Base-by-base conservation (phyloP, 495 filamentous ascomycete species). In the Xylaria nigripes region DNA sequence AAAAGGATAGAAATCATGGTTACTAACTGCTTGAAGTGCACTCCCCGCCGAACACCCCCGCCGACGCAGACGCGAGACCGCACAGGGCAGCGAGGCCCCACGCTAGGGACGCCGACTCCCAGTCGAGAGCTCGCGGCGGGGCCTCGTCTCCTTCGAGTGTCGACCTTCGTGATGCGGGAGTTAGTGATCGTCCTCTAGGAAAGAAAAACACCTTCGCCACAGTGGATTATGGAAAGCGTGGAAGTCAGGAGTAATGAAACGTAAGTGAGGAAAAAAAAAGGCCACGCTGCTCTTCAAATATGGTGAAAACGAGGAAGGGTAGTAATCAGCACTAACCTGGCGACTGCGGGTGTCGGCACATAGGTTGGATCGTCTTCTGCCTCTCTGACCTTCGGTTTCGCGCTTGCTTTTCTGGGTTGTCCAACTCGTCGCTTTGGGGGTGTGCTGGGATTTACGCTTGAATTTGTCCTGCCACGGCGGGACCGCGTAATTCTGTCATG, bases 41-140 rank as follows among this genome's bases (percentile, higher is more conserved):
- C 64, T 76, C 74, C 5, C 63, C 74, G 3, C 72, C 75, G 48
- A 70, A 72, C 6, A 78, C 72, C 24, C 64, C 69, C 21, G 71
- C 64, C 51, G 60, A 66, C 6, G 69, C 72, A 7, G 61, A 53
- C 1, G 72, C 71, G n/a, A 76, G 54, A 2, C 74, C 75, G 1
- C 69, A 69, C 32, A 72, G 49, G 18, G 63, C 62, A 3, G 68
- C 70, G 50, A 74, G 48, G 2, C 69, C 69, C 74, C 74, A 76
- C 5, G 72, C 68, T 5, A 78, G 59, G 27, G 74, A 64, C 3
- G 65, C 69, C 15, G 65, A 64, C 47, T 78, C 75, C 72, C 73
- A 75, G 40, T 78, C 74, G 23, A 70, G 61, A 9, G 68, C 70
- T 9, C 62, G 58, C 3, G 60, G 60, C 13, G 64, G 66, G 2